Percentiles rank a stretch among this genome's conserved stretches.
Conservation (phyloP, 441 rosid genomes). For the Biscutella laevigata region DNA sequence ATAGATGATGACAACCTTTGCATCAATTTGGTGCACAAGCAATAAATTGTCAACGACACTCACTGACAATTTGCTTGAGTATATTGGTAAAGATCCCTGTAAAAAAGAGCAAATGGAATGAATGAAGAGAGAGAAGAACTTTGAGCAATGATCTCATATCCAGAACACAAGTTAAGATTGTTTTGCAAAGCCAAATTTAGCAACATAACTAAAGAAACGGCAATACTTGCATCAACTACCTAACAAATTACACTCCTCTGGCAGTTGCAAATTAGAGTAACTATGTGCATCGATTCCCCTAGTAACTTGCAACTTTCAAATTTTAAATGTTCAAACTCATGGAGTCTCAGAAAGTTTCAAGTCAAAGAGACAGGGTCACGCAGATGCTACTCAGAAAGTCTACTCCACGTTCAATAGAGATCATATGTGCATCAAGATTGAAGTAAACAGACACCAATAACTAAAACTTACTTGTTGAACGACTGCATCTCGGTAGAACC, state of each 20-base stretch:
- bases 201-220: neutral
- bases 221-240: neutral
- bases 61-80: slow-evolving; percentile 77
- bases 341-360: neutral
- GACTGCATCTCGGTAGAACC: slow-evolving; percentile 96
- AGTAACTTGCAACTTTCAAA: neutral
- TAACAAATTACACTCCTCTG: neutral
- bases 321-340: neutral
- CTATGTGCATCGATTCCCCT: neutral
- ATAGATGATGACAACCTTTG: slow-evolving; percentile 86
- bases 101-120: slow-evolving; percentile 14
- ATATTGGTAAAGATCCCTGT: slow-evolving; percentile 94
- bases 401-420: neutral
- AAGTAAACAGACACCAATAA: slow-evolving; percentile 13
- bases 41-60: slow-evolving; percentile 86
- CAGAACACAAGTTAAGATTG: slow-evolving; percentile 3
- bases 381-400: slow-evolving; percentile 8
- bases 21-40: slow-evolving; percentile 95
- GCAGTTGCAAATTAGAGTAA: neutral
- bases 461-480: slow-evolving; percentile 63
- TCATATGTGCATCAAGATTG: neutral
- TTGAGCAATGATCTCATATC: neutral
- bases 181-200: slow-evolving; percentile 3
- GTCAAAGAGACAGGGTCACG: neutral
- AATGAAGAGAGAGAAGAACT: slow-evolving; percentile 1